Evolutionary conservation across 352 stramenopile species (phyloP), one percentile per base, ranked within the genome.

Genomic region (Phytophthora uliginosa): DNA sequence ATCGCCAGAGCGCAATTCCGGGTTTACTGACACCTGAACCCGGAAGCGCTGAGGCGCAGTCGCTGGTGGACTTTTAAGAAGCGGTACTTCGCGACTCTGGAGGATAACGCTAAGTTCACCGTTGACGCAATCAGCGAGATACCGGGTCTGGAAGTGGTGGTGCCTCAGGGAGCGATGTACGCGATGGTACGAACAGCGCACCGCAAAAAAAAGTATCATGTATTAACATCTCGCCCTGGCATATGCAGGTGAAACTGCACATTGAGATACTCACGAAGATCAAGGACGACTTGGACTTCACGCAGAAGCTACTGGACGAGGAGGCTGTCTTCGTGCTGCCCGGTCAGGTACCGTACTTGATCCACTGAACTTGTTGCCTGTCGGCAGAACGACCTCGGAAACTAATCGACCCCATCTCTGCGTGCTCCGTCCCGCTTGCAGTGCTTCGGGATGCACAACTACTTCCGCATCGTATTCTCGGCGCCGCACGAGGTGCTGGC

Each of bases 261-360:
- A 85, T 82, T 0, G 68, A 69, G n/a, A 54, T 87, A 24, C 81
- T 98, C 36, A 87, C 85, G 18, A 90, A 87, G 42, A 94, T 99
- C 71, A 73, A 91, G 48, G 84, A 98, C 78, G 97, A 99, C 75
- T 79, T 98, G 7, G 94, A 97, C 61, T 98, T 99, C 59, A 97
- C 94, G n/a, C 88, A 95, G 69, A 92, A 96, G 69, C 83, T 99
- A 9, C 77, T 99, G 4, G 80, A 98, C 48, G 96, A 99, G 88
- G 95, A 99, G 75, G 98, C 95, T 36, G 90, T 99, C 13, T 96
- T 99, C 63, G 91, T 99, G 13, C 77, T 99, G 42, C 97, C 97
- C 12, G 97, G 97, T 45, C 89, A 50, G 42, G 42, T 50, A 22
- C 42, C 10, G 36, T 42, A 42, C 36, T 22, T 22, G 42, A 22